Evolutionary conservation across 2,329 filamentous ascomycete genomes (phyloP).

Genomic region (Calycina marina): DNA sequence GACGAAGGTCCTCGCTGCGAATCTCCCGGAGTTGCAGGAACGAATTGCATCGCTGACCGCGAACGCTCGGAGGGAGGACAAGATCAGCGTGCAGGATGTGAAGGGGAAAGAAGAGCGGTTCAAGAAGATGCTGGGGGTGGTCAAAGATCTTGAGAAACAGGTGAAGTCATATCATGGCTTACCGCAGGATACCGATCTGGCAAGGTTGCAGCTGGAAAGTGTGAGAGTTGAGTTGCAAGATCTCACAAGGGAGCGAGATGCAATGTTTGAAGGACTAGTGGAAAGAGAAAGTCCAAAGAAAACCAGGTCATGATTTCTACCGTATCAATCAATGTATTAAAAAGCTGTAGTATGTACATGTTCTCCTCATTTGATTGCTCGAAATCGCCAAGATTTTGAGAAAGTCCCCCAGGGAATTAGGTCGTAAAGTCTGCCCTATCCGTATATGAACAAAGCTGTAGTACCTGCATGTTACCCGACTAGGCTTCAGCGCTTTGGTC

Average conservation of each 20-base stretch:
- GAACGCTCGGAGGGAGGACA: conserved; percentile 6
- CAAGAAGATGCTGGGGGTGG: conserved; percentile 37
- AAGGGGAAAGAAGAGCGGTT: conserved; percentile 43
- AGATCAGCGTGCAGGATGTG: conserved; percentile 41
- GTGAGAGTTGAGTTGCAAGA: conserved; percentile 48
- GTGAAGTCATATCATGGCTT: conserved; percentile 55
- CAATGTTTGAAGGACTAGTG: conserved; percentile 59
- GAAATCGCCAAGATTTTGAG: too few species aligned
- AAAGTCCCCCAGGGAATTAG: too few species aligned
- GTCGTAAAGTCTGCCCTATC: too few species aligned
- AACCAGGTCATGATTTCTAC: conserved; percentile 20
- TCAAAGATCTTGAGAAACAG: conserved; percentile 45
- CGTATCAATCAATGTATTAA: too few species aligned
- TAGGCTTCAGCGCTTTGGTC: conserved; percentile 31
- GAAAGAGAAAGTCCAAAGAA: conserved; percentile 41
- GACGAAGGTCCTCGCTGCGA: conserved; percentile 49
- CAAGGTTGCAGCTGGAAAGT: conserved; percentile 54
- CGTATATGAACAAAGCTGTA: neutral
- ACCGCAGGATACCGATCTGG: conserved; percentile 54
- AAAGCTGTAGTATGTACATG: too few species aligned
- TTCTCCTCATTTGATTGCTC: too few species aligned
- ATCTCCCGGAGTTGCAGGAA: conserved; percentile 52
- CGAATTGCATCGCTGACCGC: conserved; percentile 29
- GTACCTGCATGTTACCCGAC: neutral
- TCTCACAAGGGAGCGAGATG: conserved; percentile 51